Conservation (phyloP, 2,329 filamentous ascomycete species). For the Aspergillus japonicus region DNA sequence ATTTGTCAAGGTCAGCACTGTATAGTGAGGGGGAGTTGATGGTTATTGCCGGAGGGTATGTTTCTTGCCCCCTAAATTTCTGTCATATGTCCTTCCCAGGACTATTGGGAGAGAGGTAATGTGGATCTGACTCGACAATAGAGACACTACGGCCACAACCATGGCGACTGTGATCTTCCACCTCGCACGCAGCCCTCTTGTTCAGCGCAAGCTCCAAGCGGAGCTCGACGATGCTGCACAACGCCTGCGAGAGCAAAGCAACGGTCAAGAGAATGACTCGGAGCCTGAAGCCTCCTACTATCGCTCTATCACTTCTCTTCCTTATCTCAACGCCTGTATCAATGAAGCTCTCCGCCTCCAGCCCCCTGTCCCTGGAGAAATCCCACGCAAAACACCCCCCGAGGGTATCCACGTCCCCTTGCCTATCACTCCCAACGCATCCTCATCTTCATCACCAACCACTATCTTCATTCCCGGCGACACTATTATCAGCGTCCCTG, state of each 20-base stretch:
- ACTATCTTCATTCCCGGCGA: not conserved
- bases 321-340: not conserved
- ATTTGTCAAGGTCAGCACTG: not conserved
- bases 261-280: not conserved
- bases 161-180: not conserved
- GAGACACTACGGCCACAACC: not conserved
- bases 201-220: not conserved
- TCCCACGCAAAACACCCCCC: not conserved
- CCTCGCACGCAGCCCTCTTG: not conserved
- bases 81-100: not conserved
- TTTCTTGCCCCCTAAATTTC: not conserved
- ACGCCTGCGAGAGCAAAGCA: not conserved
- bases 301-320: constrained; percentile 2
- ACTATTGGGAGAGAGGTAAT: not conserved
- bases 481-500: not conserved
- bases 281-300: not conserved
- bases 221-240: not conserved
- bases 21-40: constrained; percentile 1
- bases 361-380: not conserved
- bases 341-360: not conserved
- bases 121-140: not conserved
- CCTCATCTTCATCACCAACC: not conserved
- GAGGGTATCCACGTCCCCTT: not conserved
- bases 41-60: constrained; percentile 1
- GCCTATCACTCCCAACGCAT: not conserved